Conservation (phyloP, 202 grass and related monocot genomes). For the Panicum hallii region DNA sequence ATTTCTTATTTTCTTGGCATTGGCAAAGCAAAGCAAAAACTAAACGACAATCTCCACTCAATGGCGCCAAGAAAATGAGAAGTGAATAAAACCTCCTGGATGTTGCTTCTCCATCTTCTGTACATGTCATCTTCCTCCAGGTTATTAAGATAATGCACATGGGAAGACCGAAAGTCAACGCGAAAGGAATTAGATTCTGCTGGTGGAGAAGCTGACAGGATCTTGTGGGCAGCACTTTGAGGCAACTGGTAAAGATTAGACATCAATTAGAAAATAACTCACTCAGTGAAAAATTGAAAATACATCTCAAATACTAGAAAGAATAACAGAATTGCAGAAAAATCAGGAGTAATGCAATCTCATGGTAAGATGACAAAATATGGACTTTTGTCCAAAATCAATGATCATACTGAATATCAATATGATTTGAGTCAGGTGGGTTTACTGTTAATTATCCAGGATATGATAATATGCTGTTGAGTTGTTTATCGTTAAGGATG, state of each 20-base stretch:
- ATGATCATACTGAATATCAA: not conserved
- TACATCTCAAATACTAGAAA: not conserved
- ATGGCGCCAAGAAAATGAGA: conserved; percentile 33
- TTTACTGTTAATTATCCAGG: conserved; percentile 6
- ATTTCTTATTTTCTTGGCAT: conserved; percentile 32
- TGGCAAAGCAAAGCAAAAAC: conserved; percentile 40
- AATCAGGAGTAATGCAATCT: conserved; percentile 9
- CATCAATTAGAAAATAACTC: conserved; percentile 37
- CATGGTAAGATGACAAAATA: conserved; percentile 27
- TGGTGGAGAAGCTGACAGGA: conserved; percentile 83
- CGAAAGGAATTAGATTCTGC: conserved; percentile 84
- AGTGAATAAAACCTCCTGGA: conserved; percentile 83
- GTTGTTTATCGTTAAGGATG: not conserved
- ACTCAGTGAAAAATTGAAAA: conserved; percentile 32
- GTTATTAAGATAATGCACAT: conserved; percentile 98
- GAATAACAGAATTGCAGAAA: conserved; percentile 20
- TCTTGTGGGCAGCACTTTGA: conserved; percentile 69
- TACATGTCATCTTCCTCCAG: conserved; percentile 96
- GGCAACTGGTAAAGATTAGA: conserved; percentile 74
- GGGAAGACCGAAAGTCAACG: conserved; percentile 86
- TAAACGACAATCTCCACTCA: conserved; percentile 35
- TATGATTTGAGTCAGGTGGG: not conserved
- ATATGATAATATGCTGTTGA: not conserved
- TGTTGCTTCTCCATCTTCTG: conserved; percentile 87
- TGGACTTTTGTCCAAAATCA: conserved; percentile 28